phyloP scores from a whole-genome alignment of 495 filamentous ascomycete genomes.

The Penicillium turbatum region DNA sequence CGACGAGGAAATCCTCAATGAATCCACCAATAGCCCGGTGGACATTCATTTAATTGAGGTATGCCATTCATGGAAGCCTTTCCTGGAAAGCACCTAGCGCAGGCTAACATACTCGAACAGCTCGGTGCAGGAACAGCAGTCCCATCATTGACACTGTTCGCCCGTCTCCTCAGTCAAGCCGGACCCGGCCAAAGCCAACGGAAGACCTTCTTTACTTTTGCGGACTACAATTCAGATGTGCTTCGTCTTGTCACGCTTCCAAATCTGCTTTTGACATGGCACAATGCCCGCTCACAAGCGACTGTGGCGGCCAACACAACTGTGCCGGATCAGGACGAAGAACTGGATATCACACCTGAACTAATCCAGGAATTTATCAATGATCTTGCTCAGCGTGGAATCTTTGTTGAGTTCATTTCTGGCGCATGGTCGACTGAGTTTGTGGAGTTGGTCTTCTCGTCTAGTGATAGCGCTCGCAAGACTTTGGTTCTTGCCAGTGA shows the following conservation, averaged over 20 bases:
- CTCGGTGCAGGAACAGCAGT: constrained; percentile 89
- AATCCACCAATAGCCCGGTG: constrained; percentile 26
- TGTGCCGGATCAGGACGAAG: constrained; percentile 46
- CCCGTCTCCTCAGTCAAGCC: constrained; percentile 53
- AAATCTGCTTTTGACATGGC: constrained; percentile 82
- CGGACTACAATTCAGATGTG: constrained; percentile 87
- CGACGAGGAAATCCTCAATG: constrained; percentile 12
- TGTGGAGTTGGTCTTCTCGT: constrained; percentile 48
- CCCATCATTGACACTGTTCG: constrained; percentile 73
- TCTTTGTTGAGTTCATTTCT: constrained; percentile 70
- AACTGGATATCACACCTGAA: constrained; percentile 67
- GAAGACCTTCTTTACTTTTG: constrained; percentile 61
- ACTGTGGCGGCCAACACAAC: constrained; percentile 4
- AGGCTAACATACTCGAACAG: constrained; percentile 35
- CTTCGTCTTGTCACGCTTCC: constrained; percentile 83
- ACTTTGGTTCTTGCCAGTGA: constrained; percentile 77
- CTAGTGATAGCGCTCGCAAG: constrained; percentile 7
- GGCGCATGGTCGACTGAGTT: constrained; percentile 78
- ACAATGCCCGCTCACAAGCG: constrained; percentile 27
- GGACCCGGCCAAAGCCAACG: constrained; percentile 15
- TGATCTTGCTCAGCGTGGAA: constrained; percentile 50
- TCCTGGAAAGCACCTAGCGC: not conserved
- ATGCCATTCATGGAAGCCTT: not conserved
- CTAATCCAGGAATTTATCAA: constrained; percentile 58
- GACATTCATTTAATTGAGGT: constrained; percentile 72